Evolutionary conservation across 305 asterid genomes (phyloP), one percentile per base, ranked within the genome.

Genomic region (Solanum hybrid): DNA sequence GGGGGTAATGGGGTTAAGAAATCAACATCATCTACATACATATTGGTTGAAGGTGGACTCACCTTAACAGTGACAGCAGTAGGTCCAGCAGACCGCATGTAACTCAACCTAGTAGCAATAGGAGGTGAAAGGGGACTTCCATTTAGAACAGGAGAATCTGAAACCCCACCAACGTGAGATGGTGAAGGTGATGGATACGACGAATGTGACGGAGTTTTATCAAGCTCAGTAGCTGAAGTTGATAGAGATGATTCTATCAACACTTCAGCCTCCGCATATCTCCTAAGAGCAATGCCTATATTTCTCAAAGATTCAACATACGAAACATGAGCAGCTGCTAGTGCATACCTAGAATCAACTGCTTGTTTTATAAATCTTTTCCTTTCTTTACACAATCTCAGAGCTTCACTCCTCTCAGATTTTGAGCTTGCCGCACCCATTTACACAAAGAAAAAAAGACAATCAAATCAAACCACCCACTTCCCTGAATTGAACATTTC

Each of bases 241-340:
- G 97, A 94, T 0, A 92, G 83, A 34, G 96, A 93, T 79, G 95
- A 90, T 89, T 95, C 99, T 22, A 96, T 95, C 82, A 96, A 91
- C 7, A 86, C 95, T 89, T 97, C 98, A 32, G 98, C 98, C 93
- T 96, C 99, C 10, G 99, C 99, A 87, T 93, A 97, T 90, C 98
- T 95, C 90, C 96, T 92, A 78, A 97, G 98, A 90, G 96, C 98
- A 94, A 92, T 91, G 90, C 99, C 99, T 89, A 96, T 93, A 92
- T 95, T 96, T 85, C 94, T 94, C 86, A 97, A 93, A 72, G 99
- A 96, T 89, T 96, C 96, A 90, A 95, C 94, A 89, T 97, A 97
- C 1, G 98, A 95, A 90, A 96, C 97, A 89, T 97, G 99, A 3
- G 98, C 97, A 89, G 99, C 99, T 37, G 99, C 99, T 89, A 96